phyloP scores from a whole-genome alignment of 495 filamentous ascomycete species.

The Penicillium paradoxum region DNA sequence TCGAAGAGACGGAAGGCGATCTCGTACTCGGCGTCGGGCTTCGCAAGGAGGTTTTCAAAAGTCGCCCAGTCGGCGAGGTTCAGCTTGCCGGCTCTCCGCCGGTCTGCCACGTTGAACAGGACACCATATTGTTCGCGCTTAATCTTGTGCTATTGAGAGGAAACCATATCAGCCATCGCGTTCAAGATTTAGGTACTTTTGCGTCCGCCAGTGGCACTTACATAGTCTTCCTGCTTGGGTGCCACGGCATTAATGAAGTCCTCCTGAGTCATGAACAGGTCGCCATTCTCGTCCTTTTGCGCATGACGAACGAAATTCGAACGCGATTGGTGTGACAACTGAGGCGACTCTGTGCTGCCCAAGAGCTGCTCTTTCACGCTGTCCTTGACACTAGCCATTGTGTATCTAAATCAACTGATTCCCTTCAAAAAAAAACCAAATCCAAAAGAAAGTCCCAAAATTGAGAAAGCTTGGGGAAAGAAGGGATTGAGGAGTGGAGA shows the following conservation, averaged over 20 bases:
- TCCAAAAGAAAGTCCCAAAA: constrained; percentile 12
- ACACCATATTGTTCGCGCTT: constrained; percentile 90
- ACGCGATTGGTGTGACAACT: constrained; percentile 64
- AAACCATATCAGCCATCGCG: constrained; percentile 14
- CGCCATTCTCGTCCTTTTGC: constrained; percentile 68
- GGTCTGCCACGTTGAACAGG: constrained; percentile 86
- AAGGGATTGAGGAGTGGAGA: constrained; percentile 21
- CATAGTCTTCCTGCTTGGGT: constrained; percentile 83
- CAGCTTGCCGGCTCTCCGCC: constrained; percentile 63
- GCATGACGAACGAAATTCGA: constrained; percentile 74
- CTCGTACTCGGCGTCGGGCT: constrained; percentile 97
- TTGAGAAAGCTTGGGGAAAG: constrained; percentile 7
- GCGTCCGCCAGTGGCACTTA: constrained; percentile 42
- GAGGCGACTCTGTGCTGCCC: constrained; percentile 55
- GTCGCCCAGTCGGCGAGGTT: constrained; percentile 80
- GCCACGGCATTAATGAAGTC: constrained; percentile 90
- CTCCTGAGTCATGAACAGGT: constrained; percentile 72
- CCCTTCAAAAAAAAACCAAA: background rate
- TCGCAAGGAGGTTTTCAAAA: constrained; percentile 88
- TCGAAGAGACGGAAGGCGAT: constrained; percentile 98
- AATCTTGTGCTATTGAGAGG: constrained; percentile 77
- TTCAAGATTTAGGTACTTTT: background rate
- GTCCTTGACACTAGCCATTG: constrained; percentile 59
- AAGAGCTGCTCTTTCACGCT: constrained; percentile 73
- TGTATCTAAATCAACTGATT: constrained; percentile 10